Evolutionary conservation across 495 filamentous ascomycete genomes (phyloP).

Genomic region (Lineolata rhizophorae): DNA sequence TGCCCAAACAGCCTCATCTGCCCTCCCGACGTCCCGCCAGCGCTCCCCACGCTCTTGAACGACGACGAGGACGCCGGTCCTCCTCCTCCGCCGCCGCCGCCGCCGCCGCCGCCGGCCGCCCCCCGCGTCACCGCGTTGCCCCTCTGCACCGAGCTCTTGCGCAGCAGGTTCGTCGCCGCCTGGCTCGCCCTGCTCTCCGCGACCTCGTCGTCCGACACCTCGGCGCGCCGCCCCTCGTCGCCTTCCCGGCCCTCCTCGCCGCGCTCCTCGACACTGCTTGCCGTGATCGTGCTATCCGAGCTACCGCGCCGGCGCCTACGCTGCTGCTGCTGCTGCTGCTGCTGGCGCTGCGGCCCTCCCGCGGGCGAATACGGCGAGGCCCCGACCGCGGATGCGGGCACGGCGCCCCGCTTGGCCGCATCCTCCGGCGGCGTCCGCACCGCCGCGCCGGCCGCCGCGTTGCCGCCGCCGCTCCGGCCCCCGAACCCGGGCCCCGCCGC

Average conservation of each 20-base stretch:
- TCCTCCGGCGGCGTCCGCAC: constrained; percentile 10
- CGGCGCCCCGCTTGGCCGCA: constrained; percentile 1
- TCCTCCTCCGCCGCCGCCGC: no score
- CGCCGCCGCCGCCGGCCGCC: no score
- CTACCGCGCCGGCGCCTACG: constrained; percentile 29
- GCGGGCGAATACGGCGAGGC: no score
- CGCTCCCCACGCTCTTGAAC: no score
- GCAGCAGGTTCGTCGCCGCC: constrained; percentile 29
- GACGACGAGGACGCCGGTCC: no score
- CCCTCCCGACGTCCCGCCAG: no score
- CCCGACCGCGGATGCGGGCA: constrained; percentile 31
- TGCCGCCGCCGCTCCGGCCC: constrained; percentile 18
- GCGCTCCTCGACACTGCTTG: constrained; percentile 39
- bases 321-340: constrained; percentile 28
- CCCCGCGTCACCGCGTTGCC: no score
- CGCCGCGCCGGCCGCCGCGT: constrained; percentile 28
- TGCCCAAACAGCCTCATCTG: constrained; percentile 19
- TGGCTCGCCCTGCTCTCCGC: constrained; percentile 29
- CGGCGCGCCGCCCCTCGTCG: no score
- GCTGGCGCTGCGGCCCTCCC: no score
- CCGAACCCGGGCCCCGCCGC: constrained; percentile 9
- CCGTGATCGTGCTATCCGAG: constrained; percentile 77
- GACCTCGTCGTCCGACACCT: constrained; percentile 34
- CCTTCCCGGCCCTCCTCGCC: constrained; percentile 9
- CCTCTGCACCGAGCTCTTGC: no score